phyloP scores from a whole-genome alignment of 257 asterid species.

The Penstemon davidsonii region DNA sequence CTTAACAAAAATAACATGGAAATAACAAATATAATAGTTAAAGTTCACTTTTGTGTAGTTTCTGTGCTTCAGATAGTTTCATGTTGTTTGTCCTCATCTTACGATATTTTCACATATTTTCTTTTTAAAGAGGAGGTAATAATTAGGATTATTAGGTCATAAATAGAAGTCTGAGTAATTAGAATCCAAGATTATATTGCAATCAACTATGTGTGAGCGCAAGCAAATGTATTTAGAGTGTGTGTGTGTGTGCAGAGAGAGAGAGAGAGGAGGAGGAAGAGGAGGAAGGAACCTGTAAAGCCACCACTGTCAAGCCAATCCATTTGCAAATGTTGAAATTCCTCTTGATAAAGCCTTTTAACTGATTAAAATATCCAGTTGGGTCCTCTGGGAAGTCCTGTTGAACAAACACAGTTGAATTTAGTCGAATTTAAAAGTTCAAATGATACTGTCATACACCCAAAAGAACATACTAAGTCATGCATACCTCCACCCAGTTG shows the following conservation, averaged over 20 bases:
- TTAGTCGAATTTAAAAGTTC: constrained; percentile 5
- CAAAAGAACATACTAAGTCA: constrained; percentile 19
- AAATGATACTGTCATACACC: constrained; percentile 8
- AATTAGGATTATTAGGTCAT: background rate
- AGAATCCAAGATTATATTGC: background rate
- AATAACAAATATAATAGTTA: no score
- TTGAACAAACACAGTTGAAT: constrained; percentile 18
- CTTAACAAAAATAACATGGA: no score
- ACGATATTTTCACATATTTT: background rate
- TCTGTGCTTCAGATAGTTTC: background rate
- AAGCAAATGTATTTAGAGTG: background rate
- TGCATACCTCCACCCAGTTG: constrained; percentile 82
- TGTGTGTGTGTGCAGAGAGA: constrained; percentile 13
- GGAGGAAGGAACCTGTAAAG: constrained; percentile 62
- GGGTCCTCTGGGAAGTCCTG: constrained; percentile 89
- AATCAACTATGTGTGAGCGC: constrained; percentile 5
- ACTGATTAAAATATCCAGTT: constrained; percentile 68
- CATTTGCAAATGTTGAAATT: constrained; percentile 82
- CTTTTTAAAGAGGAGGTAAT: background rate
- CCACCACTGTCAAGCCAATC: constrained; percentile 71
- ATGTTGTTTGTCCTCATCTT: background rate
- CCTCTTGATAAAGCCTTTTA: constrained; percentile 61
- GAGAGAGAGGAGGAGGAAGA: constrained; percentile 22
- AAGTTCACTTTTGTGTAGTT: background rate
- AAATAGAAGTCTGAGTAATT: constrained; percentile 1